Conservation (phyloP, 2,329 filamentous ascomycete species). For the Monilinia polystroma region DNA sequence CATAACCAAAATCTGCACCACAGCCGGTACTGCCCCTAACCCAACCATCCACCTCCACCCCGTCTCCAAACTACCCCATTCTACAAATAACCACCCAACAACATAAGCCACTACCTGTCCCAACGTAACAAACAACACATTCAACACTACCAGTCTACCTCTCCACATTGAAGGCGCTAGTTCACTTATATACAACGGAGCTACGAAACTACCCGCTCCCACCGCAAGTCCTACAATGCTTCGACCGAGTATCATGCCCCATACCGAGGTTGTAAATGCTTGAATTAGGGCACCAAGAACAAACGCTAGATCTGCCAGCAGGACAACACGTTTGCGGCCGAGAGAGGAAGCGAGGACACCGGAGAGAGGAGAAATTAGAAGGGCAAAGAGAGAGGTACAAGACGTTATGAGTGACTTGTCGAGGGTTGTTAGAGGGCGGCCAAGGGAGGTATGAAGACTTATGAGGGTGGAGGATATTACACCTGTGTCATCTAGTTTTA, state of each 20-base stretch:
- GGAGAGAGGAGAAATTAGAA: conserved; percentile 61
- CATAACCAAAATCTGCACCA: conserved; percentile 67
- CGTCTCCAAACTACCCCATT: conserved; percentile 49
- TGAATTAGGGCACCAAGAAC: conserved; percentile 65
- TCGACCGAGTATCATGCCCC: conserved; percentile 65
- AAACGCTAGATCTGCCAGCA: conserved; percentile 66
- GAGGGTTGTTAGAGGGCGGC: conserved; percentile 56
- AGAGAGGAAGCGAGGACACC: conserved; percentile 62
- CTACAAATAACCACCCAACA: conserved; percentile 72
- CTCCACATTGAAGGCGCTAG: conserved; percentile 73
- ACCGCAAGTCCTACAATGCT: conserved; percentile 70
- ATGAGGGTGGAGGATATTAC: conserved; percentile 69
- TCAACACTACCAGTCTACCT: conserved; percentile 78
- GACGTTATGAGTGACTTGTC: conserved; percentile 72
- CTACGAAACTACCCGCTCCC: conserved; percentile 76
- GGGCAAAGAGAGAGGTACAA: conserved; percentile 65
- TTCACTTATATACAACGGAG: conserved; percentile 86
- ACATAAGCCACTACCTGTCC: conserved; percentile 90
- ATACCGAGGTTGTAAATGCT: conserved; percentile 56
- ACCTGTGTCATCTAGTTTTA: conserved; percentile 41
- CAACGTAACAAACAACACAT: conserved; percentile 78
- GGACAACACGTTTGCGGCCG: conserved; percentile 62
- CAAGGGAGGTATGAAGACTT: conserved; percentile 59
- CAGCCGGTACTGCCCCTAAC: conserved; percentile 73
- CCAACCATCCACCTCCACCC: conserved; percentile 95